Evolutionary conservation across 225 moss, liverwort and hornwort species (phyloP), one percentile per base, ranked within the genome.

Genomic region (Climacium dendroides): DNA sequence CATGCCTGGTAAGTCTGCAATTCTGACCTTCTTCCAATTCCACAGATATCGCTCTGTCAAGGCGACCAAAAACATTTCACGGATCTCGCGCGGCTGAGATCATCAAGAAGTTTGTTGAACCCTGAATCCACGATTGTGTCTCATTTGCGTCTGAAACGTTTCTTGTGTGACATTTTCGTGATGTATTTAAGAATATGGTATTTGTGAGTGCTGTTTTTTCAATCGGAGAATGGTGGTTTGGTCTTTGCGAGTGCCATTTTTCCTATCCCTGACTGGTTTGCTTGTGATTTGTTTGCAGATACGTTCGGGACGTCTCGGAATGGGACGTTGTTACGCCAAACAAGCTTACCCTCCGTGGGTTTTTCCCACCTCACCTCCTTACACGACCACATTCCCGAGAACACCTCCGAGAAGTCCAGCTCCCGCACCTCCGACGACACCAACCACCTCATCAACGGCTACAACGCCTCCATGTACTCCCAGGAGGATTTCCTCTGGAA

Each of bases 401-500:
- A 90, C 78, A 80, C 76, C 10, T 87, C 87, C 4, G 94, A 94
- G 60, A 92, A 92, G 89, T 90, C 89, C 74, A 91, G 89, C 79
- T 92, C 92, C 11, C 69, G 91, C 29, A 94, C 83, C 20, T 92
- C 94, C 3, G 94, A 94, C 22, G 91, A 94, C 52, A 89, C 87
- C 52, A 90, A 89, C 62, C 91, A 90, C 15, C 85, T 91, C n/a
- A 87, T 88, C 34, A 92, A 89, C n/a, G 91, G 92, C 7, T 88
- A 85, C 67, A 89, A 89, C 19, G 90, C 92, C 14, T 92, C 93
- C 45, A 91, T 94, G 84, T 94, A 92, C 43, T 89, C 94, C 2
- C 92, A 91, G 74, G 94, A 94, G 45, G 94, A 94, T 34, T 92
- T 54, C 72, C 87, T 89, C 1, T 94, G 92, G 94, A 94, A 92